Percentiles rank a stretch among this genome's conserved stretches.
Conservation (phyloP, 257 asterid species). For the Nicotiana knightiana region DNA sequence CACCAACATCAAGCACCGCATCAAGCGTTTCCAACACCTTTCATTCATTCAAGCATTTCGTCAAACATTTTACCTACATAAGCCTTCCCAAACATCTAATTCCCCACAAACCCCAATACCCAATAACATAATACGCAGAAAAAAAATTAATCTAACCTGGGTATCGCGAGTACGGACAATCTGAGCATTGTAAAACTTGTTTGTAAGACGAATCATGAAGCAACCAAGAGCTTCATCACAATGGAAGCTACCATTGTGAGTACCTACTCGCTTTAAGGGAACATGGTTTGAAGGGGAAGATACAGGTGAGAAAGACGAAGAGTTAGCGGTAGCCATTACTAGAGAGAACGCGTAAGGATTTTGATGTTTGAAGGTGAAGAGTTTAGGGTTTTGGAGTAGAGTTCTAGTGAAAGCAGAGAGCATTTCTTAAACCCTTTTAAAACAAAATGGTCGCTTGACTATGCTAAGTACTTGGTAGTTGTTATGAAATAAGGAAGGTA, state of each 20-base stretch:
- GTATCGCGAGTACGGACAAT: slow-evolving; percentile 19
- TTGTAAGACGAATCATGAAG: slow-evolving; percentile 24
- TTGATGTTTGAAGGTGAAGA: background rate
- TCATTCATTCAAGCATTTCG: slow-evolving; percentile 2
- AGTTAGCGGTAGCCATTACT: background rate
- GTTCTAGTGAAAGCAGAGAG: background rate
- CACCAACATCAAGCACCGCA: slow-evolving; percentile 42
- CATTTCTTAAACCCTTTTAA: background rate
- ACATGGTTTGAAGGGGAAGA: slow-evolving; percentile 7
- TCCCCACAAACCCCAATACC: background rate
- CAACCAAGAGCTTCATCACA: slow-evolving; percentile 26
- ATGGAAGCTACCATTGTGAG: slow-evolving; percentile 27
- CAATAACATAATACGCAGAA: background rate
- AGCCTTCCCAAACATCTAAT: background rate
- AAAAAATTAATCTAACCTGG: slow-evolving; percentile 1
- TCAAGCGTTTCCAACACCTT: slow-evolving; percentile 24
- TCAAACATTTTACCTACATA: background rate
- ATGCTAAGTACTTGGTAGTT: background rate
- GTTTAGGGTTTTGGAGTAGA: slow-evolving; percentile 8
- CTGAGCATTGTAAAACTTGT: slow-evolving; percentile 15
- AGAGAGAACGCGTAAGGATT: background rate
- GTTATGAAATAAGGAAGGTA: too few relatives aligned
- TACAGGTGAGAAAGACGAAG: background rate
- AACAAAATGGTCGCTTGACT: background rate
- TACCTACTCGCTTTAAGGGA: slow-evolving; percentile 12